Evolutionary conservation across 83 land plant species (phyloP), one percentile per base, ranked within the genome.

Genomic region (Thuja plicata): DNA sequence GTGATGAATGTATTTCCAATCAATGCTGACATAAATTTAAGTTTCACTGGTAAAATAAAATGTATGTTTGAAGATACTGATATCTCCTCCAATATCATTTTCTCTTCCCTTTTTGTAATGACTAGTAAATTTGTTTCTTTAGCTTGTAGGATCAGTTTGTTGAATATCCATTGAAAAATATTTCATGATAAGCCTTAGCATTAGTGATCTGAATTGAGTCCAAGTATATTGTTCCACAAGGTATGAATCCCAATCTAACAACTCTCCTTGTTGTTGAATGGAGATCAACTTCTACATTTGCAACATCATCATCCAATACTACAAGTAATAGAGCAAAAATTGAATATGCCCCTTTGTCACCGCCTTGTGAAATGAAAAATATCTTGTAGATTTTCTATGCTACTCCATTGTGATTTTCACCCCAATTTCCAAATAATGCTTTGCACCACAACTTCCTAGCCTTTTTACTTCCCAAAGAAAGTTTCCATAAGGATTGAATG

Each of bases 91-190:
- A 41, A 41, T 41, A 41, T 3, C 43, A 41, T 41, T 41, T 41
- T 41, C 43, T 41, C 43, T 41, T 41, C 3, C 43, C 43, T 41
- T 41, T 41, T 41, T 62, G 71, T 1, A 62, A 62, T 62, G 24
- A 62, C n/a, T 24, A 4, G 32, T 6, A 2, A 82, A 66, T 90
- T 88, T 78, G 90, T 73, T 85, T 89, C 57, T 77, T 88, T 91
- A 0, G 90, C 84, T 82, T 91, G 86, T 70, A 74, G 50, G 80
- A 94, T 89, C 86, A 96, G 87, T 81, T 90, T 95, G 87, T 97
- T 96, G 89, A 94, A 96, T 88, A 96, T 1, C 98, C 98, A 91
- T 98, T 97, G 90, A 94, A 98, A 40, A 98, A 87, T n/a, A 97
- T 57, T 43, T 95, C 95, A 48, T 98, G 99, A 83, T 93, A 97